phyloP scores from a whole-genome alignment of 768 basidiomycete species.

The Infundibulicybe gibba region DNA sequence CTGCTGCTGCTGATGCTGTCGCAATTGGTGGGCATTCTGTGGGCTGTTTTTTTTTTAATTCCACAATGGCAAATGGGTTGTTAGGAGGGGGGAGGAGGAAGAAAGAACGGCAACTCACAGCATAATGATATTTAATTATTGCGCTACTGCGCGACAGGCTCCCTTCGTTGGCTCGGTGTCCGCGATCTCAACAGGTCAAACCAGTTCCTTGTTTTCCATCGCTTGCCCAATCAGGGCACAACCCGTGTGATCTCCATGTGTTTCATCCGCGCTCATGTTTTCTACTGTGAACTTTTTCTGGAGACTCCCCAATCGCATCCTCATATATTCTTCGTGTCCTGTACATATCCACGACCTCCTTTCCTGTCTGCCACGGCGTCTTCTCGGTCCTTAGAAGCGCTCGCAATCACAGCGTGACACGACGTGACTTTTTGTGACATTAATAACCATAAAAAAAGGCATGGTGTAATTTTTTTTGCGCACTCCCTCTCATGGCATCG shows the following conservation, averaged over 20 bases:
- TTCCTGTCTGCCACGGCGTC: constrained; percentile 8
- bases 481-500: constrained; percentile 30
- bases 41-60: constrained; percentile 14
- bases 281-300: neutral
- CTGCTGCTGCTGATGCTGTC: constrained; percentile 25
- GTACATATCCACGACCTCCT: neutral
- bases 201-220: neutral
- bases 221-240: constrained; percentile 1
- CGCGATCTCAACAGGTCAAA: neutral
- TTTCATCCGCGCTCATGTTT: neutral
- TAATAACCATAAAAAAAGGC: neutral
- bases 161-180: neutral
- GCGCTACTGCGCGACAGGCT: constrained; percentile 5
- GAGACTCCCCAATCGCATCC: neutral
- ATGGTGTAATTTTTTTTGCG: constrained; percentile 1
- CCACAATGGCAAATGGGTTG: constrained; percentile 1
- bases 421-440: constrained; percentile 6
- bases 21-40: constrained; percentile 36
- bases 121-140: constrained; percentile 17
- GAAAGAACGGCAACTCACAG: constrained; percentile 23
- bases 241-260: neutral
- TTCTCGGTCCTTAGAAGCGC: neutral
- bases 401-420: neutral
- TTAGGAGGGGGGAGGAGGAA: constrained; percentile 8
- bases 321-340: neutral